phyloP scores from a whole-genome alignment of 140 eudicot species.

The Stevia rebaudiana region DNA sequence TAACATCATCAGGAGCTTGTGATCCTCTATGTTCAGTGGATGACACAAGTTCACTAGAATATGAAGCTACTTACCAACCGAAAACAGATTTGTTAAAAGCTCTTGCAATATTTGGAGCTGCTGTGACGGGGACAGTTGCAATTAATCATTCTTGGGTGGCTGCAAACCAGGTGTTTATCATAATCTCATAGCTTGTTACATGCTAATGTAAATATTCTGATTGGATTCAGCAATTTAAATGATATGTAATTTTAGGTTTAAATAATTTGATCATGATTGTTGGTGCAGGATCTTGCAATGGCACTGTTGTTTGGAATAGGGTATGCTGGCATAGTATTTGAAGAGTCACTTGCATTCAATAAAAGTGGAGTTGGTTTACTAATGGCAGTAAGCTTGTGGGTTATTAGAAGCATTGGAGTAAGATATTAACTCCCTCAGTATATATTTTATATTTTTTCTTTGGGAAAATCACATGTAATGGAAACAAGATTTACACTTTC shows the following conservation, averaged over 20 bases:
- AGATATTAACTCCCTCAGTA: constrained; percentile 20
- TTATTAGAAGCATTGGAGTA: constrained; percentile 90
- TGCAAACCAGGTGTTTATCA: constrained; percentile 70
- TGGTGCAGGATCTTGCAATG: constrained; percentile 90
- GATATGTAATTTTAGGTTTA: not conserved
- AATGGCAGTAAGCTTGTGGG: constrained; percentile 99
- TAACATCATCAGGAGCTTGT: constrained; percentile 66
- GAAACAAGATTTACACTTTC: not conserved
- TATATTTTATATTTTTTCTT: not conserved
- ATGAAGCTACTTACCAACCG: constrained; percentile 70
- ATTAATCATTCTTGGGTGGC: constrained; percentile 98
- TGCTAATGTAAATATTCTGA: not conserved
- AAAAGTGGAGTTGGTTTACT: constrained; percentile 98
- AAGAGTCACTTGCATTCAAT: constrained; percentile 95
- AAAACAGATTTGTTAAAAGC: constrained; percentile 91
- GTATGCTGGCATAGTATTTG: constrained; percentile 89
- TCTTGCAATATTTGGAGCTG: constrained; percentile 80
- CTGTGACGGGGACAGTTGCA: constrained; percentile 84
- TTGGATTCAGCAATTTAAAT: not conserved
- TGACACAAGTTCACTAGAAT: constrained; percentile 74
- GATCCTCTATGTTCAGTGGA: constrained; percentile 97
- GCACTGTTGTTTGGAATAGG: constrained; percentile 85
- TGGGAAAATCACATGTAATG: not conserved
- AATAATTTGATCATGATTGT: constrained; percentile 5
- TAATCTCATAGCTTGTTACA: not conserved